A percentile compares a stretch with the other conserved stretches of the same genome.
phyloP scores from a whole-genome alignment of 495 filamentous ascomycete species.

The Recurvomyces mirabilis region DNA sequence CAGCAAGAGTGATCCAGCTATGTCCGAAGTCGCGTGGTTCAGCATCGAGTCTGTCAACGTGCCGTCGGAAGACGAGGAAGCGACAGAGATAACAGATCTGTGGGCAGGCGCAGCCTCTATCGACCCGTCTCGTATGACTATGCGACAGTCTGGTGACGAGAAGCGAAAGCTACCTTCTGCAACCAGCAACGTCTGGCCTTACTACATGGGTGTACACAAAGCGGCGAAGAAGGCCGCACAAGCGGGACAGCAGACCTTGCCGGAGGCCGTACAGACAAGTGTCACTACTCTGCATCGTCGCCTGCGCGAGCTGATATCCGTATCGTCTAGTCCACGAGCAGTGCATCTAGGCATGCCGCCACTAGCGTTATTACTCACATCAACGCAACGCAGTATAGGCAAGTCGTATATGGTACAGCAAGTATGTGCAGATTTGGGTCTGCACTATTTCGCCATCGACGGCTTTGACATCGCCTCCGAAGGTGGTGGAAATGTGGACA shows the following conservation, averaged over 20 bases:
- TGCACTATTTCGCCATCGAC: slow-evolving; percentile 83
- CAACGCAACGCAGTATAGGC: slow-evolving; percentile 83
- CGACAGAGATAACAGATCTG: slow-evolving; percentile 43
- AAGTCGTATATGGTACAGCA: slow-evolving; percentile 64
- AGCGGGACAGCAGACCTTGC: slow-evolving; percentile 3
- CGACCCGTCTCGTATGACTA: slow-evolving; percentile 70
- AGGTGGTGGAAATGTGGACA: slow-evolving; percentile 72
- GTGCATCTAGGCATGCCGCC: slow-evolving; percentile 78
- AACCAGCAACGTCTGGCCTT: slow-evolving; percentile 66
- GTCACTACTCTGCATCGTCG: slow-evolving; percentile 59
- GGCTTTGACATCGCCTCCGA: slow-evolving; percentile 89
- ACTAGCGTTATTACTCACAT: slow-evolving; percentile 73
- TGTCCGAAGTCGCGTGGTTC: slow-evolving; percentile 95
- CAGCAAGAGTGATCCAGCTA: too few species aligned
- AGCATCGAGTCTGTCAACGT: slow-evolving; percentile 66
- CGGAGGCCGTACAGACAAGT: slow-evolving; percentile 35
- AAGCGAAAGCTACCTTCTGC: slow-evolving; percentile 65
- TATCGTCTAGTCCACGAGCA: slow-evolving; percentile 77
- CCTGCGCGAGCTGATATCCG: slow-evolving; percentile 74
- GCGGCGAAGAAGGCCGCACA: not conserved
- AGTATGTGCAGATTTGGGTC: slow-evolving; percentile 78
- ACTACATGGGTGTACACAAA: slow-evolving; percentile 62
- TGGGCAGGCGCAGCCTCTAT: slow-evolving; percentile 81
- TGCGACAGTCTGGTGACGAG: slow-evolving; percentile 77
- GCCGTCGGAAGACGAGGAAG: slow-evolving; percentile 48